Percentiles rank a stretch among this genome's conserved stretches.
These are phyloP conservation scores for Mucor irregularis DNA, from an alignment of 371 early-diverging fungal genomes.

Conservation along the genomic window DNA sequence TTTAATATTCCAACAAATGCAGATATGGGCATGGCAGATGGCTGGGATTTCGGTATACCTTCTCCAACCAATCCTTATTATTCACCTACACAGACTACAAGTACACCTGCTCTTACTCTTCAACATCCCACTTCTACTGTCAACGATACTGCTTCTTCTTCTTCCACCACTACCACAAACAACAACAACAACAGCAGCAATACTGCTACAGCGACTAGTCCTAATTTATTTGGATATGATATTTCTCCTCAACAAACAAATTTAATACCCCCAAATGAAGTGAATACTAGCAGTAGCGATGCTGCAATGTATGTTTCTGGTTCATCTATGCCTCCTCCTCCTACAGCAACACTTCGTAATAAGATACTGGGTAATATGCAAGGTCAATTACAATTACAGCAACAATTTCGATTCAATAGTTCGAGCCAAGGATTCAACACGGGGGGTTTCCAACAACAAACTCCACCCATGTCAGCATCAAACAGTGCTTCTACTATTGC, in stretches of 20 bases:
- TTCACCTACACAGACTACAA: constrained; percentile 7
- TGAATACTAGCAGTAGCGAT: background rate
- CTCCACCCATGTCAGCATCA: constrained; percentile 18
- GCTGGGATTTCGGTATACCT: constrained; percentile 29
- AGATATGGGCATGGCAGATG: constrained; percentile 25
- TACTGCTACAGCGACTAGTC: constrained; percentile 1
- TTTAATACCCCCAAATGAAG: constrained; percentile 11
- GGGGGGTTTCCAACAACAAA: constrained; percentile 9
- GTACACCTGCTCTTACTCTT: background rate
- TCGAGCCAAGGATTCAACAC: constrained; percentile 1
- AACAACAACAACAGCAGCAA: constrained; percentile 4
- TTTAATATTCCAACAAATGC: constrained; percentile 2
- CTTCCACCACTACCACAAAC: background rate
- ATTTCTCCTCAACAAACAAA: constrained; percentile 4
- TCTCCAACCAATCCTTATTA: constrained; percentile 28
- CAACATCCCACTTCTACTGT: background rate
- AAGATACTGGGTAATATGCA: constrained; percentile 22
- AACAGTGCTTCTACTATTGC: constrained; percentile 8
- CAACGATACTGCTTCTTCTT: background rate
- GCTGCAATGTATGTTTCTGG: constrained; percentile 35
- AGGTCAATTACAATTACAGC: too few species aligned
- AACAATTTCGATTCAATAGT: constrained; percentile 1
- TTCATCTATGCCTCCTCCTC: constrained; percentile 41
- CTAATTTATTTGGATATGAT: constrained; percentile 2
- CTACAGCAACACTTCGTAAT: constrained; percentile 31